phyloP scores from a whole-genome alignment of 2,329 filamentous ascomycete species.

The Phyllosticta paracitricarpa region DNA sequence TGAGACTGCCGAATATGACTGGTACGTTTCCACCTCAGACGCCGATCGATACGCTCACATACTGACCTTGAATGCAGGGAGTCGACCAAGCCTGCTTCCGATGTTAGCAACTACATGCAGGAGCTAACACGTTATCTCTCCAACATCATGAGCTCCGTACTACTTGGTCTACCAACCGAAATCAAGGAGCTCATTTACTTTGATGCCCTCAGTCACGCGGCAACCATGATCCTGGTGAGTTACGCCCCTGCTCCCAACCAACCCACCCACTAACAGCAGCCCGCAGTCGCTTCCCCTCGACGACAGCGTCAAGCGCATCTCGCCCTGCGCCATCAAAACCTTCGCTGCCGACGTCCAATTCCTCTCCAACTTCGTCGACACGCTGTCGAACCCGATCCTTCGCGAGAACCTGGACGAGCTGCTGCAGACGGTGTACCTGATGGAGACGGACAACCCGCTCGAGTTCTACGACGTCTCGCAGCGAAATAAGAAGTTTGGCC shows the following conservation, averaged over 20 bases:
- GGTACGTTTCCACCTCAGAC: constrained; percentile 38
- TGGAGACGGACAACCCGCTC: constrained; percentile 81
- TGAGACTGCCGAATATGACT: constrained; percentile 95
- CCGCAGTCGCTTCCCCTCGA: constrained; percentile 65
- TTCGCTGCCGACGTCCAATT: constrained; percentile 77
- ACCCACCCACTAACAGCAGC: background rate
- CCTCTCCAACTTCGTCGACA: constrained; percentile 75
- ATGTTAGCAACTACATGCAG: constrained; percentile 90
- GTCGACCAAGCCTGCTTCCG: constrained; percentile 41
- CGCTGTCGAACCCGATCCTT: constrained; percentile 78
- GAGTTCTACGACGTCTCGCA: constrained; percentile 92
- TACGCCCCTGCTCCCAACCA: background rate
- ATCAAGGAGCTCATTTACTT: constrained; percentile 99
- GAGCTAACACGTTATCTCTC: constrained; percentile 85
- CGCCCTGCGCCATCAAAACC: constrained; percentile 71
- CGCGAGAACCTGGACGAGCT: constrained; percentile 85
- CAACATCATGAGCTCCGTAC: constrained; percentile 92
- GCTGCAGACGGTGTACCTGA: constrained; percentile 80
- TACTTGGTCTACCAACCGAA: constrained; percentile 84
- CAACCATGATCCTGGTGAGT: constrained; percentile 68
- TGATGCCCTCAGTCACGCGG: constrained; percentile 84
- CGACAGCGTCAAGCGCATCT: constrained; percentile 72
- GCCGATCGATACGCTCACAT: background rate
- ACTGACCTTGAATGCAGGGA: constrained; percentile 8
- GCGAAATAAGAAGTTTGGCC: constrained; percentile 85